Evolutionary conservation across 2,329 filamentous ascomycete species (phyloP).

Genomic region (Didymella exigua): DNA sequence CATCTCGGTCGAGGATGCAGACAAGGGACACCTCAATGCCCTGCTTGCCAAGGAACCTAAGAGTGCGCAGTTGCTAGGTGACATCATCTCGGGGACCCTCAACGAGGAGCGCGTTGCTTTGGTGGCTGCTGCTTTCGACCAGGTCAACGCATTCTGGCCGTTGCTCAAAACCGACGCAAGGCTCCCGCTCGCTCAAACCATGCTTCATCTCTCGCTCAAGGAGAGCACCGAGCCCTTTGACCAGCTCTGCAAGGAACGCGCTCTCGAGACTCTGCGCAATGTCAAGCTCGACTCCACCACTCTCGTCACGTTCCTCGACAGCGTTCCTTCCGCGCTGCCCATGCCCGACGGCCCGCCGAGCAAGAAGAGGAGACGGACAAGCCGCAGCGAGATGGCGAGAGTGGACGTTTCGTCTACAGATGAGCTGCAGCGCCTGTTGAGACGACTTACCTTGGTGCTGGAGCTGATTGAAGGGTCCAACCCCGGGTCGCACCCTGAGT

Average conservation of each 20-base stretch:
- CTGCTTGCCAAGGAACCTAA: constrained; percentile 64
- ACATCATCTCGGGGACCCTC: constrained; percentile 54
- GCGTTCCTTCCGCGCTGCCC: constrained; percentile 73
- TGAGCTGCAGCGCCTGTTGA: constrained; percentile 70
- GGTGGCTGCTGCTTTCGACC: constrained; percentile 68
- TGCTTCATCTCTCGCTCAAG: constrained; percentile 66
- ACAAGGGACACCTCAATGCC: constrained; percentile 59
- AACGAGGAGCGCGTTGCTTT: constrained; percentile 60
- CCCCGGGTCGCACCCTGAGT: constrained; percentile 73
- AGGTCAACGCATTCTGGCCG: constrained; percentile 74
- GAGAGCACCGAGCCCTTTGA: constrained; percentile 39
- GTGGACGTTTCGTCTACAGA: constrained; percentile 66
- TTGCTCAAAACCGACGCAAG: constrained; percentile 69
- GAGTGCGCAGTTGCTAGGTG: constrained; percentile 60
- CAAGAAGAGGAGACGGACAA: constrained; percentile 80
- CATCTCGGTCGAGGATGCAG: constrained; percentile 55
- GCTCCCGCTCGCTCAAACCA: constrained; percentile 63
- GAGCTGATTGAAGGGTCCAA: constrained; percentile 84
- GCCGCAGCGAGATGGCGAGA: constrained; percentile 70
- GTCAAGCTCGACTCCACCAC: constrained; percentile 76
- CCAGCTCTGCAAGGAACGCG: constrained; percentile 57
- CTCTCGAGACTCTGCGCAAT: constrained; percentile 73
- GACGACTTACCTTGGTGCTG: constrained; percentile 82
- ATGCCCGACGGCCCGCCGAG: constrained; percentile 74
- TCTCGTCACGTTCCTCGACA: constrained; percentile 73